Evolutionary conservation across 371 early-diverging fungal genomes (phyloP).

Genomic region (Funneliformis caledonium): DNA sequence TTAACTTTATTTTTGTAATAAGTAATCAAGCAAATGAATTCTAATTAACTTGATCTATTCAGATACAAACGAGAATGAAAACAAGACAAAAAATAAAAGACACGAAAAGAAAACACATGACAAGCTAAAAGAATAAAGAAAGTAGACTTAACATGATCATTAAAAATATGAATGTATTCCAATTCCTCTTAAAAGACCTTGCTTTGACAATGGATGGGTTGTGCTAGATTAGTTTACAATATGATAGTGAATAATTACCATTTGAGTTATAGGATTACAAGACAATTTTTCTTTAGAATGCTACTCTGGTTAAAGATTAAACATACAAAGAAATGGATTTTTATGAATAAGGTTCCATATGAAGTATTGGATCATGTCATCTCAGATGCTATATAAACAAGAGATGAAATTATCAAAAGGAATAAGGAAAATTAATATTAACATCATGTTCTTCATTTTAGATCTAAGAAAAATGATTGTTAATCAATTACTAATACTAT

Average conservation of each 20-base stretch:
- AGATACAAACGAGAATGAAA: not conserved
- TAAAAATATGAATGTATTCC: slow-evolving; percentile 27
- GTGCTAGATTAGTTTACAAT: slow-evolving; percentile 19
- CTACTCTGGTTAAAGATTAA: not conserved
- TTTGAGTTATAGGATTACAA: not conserved
- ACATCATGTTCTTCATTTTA: not conserved
- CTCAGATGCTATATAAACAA: slow-evolving; percentile 5
- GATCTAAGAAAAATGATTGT: slow-evolving; percentile 3
- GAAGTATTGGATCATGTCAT: slow-evolving; percentile 26
- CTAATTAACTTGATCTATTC: slow-evolving; percentile 23
- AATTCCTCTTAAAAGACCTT: slow-evolving; percentile 11
- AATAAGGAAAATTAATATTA: not conserved
- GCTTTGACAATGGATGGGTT: slow-evolving; percentile 23
- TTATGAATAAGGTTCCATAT: slow-evolving; percentile 32
- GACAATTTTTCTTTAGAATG: slow-evolving; percentile 20
- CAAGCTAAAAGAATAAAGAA: not conserved
- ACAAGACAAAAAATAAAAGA: slow-evolving; percentile 1
- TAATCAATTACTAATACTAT: not conserved
- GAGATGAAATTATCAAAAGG: slow-evolving; percentile 3
- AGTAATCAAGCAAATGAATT: slow-evolving; percentile 23
- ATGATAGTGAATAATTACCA: slow-evolving; percentile 16
- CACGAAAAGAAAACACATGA: not conserved
- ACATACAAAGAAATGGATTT: slow-evolving; percentile 27
- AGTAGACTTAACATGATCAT: not conserved
- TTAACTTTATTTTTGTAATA: slow-evolving; percentile 25